Evolutionary conservation across 1,284 basidiomycete genomes (phyloP).

Genomic region (Rhodotorula sp.): DNA sequence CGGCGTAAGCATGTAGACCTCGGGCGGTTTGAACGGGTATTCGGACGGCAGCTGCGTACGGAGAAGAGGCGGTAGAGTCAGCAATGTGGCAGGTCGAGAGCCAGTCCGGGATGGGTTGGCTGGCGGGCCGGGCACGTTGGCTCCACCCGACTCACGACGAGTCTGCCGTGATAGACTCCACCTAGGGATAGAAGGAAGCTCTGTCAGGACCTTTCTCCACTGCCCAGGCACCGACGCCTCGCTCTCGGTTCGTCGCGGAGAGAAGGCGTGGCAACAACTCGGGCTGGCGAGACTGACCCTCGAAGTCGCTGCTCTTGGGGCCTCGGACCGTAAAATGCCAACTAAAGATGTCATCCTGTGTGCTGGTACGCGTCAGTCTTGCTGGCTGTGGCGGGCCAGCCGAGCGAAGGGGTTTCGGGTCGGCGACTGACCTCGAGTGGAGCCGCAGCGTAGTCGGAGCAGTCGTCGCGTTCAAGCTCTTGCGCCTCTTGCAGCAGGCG

Average conservation of each 20-base stretch:
- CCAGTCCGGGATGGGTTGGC: slow-evolving; percentile 43
- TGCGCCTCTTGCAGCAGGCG: slow-evolving; percentile 94
- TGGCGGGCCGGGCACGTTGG: slow-evolving; percentile 35
- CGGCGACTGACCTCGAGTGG: slow-evolving; percentile 73
- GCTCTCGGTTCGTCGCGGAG: too few species aligned
- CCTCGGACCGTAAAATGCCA: slow-evolving; percentile 98
- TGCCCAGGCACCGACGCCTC: neutral
- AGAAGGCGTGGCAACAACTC: neutral
- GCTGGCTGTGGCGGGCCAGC: neutral
- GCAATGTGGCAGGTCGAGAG: slow-evolving; percentile 16
- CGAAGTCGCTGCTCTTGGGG: slow-evolving; percentile 75
- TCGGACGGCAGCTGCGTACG: slow-evolving; percentile 47
- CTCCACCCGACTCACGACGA: slow-evolving; percentile 45
- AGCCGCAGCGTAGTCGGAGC: slow-evolving; percentile 76
- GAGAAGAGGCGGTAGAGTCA: neutral
- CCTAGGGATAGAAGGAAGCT: too few species aligned
- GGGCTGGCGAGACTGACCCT: slow-evolving; percentile 58
- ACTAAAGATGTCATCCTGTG: slow-evolving; percentile 57
- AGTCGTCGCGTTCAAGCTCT: slow-evolving; percentile 78
- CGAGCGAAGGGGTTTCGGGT: neutral
- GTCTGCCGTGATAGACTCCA: slow-evolving; percentile 38
- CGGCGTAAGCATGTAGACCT: slow-evolving; percentile 50
- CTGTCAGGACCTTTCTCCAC: too few species aligned
- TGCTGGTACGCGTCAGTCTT: neutral
- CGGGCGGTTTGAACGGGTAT: slow-evolving; percentile 51